Base-by-base conservation (phyloP, 2,329 filamentous ascomycete species). In the Penicillium sp. region DNA sequence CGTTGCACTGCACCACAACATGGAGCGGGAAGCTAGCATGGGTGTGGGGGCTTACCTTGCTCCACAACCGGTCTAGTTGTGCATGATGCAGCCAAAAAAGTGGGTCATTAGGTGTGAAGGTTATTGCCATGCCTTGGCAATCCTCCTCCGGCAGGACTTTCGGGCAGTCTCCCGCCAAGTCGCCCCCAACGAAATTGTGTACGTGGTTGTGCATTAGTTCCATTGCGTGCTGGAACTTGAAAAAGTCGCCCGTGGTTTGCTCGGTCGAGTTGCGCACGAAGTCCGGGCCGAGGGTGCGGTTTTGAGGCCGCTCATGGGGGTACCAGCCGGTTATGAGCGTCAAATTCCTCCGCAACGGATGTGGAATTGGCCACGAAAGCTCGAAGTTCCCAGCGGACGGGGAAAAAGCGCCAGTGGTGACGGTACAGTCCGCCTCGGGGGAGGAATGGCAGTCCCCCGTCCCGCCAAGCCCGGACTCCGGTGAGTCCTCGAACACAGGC, bases 51-150 rank as follows among this genome's bases (percentile, higher is more conserved):
- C 37, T 9, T 3, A 41, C 47, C 36, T 50, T 16, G 31, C 17
- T 50, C 47, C 47, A 53, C 31, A 53, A 46, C 50, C 50, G 50
- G 41, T 53, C 50, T 14, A 53, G 50, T 30, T 53, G 50, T 10
- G 42, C 33, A 53, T 53, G 50, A 47, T 53, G 50, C 30, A 53
- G 50, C 50, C 50, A 53, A 53, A 53, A 53, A 22, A 53, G 50
- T 9, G 50, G 50, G 33, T 53, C 50, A 53, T 53, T 53, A 37
- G 50, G 50, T 42, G 50, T 53, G 42, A 53, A 53, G 31, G 33
- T 53, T 7, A 22, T 10, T 53, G 42, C 50, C 42, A 53, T 53
- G 14, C 10, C 37, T 3, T 40, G 37, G 37, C 37, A 40, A 40
- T 40, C 35, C 47, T 50, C 16, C 22, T 50, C 6, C 28, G 22